Conservation (phyloP, 2,329 filamentous ascomycete genomes). For the Aspergillus jensenii region DNA sequence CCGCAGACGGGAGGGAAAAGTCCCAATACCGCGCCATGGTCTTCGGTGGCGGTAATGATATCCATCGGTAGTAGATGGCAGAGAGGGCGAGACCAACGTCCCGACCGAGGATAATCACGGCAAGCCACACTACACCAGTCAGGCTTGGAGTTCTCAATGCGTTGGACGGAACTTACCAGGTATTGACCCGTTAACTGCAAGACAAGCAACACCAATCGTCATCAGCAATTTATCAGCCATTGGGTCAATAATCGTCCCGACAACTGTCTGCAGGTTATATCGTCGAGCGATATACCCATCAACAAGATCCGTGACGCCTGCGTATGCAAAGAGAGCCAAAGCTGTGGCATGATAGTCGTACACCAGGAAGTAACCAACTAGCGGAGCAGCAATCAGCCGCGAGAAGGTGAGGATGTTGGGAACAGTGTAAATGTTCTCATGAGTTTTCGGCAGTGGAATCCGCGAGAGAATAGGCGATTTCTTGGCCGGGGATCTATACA, state of each 20-base stretch:
- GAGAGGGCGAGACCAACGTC: slow-evolving; percentile 80
- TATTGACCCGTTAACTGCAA: slow-evolving; percentile 79
- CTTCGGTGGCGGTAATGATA: slow-evolving; percentile 88
- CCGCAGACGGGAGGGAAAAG: slow-evolving; percentile 71
- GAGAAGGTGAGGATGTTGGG: slow-evolving; percentile 91
- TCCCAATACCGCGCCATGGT: slow-evolving; percentile 95
- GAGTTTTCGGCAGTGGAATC: slow-evolving; percentile 39
- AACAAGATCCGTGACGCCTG: slow-evolving; percentile 84
- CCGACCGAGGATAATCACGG: slow-evolving; percentile 83
- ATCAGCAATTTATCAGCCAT: slow-evolving; percentile 97
- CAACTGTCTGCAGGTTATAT: slow-evolving; percentile 87
- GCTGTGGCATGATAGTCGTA: slow-evolving; percentile 78
- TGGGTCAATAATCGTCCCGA: slow-evolving; percentile 91
- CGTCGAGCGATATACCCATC: slow-evolving; percentile 91
- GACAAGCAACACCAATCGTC: slow-evolving; percentile 83
- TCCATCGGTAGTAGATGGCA: slow-evolving; percentile 94
- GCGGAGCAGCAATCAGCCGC: slow-evolving; percentile 76
- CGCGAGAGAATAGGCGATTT: slow-evolving; percentile 34
- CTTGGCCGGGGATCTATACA: slow-evolving; percentile 22
- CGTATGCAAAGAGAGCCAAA: slow-evolving; percentile 84
- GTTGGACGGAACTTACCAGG: slow-evolving; percentile 58
- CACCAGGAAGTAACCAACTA: slow-evolving; percentile 85
- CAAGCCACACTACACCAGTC: slow-evolving; percentile 68
- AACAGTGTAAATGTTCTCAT: slow-evolving; percentile 96
- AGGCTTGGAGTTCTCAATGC: not conserved